phyloP scores from a whole-genome alignment of 106 monocot species.

The Iris macrosiphon region DNA sequence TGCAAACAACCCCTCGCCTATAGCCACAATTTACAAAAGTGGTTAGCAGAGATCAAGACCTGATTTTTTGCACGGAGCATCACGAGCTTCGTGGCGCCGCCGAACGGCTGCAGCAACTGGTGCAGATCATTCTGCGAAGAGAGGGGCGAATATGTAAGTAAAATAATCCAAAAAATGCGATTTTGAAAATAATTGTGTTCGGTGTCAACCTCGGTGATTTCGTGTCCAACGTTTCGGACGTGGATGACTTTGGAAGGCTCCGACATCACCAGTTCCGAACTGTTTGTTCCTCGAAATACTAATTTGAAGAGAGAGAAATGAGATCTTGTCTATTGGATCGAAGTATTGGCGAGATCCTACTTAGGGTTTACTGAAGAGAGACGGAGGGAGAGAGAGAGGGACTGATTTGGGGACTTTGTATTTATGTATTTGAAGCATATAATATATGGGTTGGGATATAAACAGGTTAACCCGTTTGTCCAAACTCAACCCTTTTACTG shows the following conservation, averaged over 20 bases:
- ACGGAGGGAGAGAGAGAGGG: too few relatives aligned
- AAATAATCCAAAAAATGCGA: neutral
- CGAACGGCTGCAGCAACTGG: constrained; percentile 65
- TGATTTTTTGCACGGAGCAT: constrained; percentile 72
- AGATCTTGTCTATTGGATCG: too few relatives aligned
- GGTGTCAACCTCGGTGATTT: constrained; percentile 61
- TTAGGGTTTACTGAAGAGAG: too few relatives aligned
- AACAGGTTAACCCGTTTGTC: too few relatives aligned
- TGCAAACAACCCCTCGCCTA: neutral
- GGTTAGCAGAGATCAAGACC: constrained; percentile 17
- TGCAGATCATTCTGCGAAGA: constrained; percentile 54
- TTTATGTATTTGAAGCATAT: too few relatives aligned
- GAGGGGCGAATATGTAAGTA: neutral
- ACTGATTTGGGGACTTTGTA: too few relatives aligned
- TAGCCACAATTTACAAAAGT: neutral
- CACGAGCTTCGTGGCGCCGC: constrained; percentile 49
- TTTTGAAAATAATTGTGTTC: neutral
- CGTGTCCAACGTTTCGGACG: constrained; percentile 86
- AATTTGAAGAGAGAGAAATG: neutral
- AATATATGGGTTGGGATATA: too few relatives aligned
- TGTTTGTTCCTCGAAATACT: too few relatives aligned
- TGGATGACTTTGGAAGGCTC: constrained; percentile 95
- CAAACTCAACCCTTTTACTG: too few relatives aligned
- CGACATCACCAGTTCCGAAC: constrained; percentile 34
- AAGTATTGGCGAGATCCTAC: too few relatives aligned